Percentiles rank a stretch among this genome's conserved stretches.
These are phyloP conservation scores for Ophiostoma sp. DNA, from an alignment of 2,329 filamentous ascomycete genomes.

Conservation along the genomic window DNA sequence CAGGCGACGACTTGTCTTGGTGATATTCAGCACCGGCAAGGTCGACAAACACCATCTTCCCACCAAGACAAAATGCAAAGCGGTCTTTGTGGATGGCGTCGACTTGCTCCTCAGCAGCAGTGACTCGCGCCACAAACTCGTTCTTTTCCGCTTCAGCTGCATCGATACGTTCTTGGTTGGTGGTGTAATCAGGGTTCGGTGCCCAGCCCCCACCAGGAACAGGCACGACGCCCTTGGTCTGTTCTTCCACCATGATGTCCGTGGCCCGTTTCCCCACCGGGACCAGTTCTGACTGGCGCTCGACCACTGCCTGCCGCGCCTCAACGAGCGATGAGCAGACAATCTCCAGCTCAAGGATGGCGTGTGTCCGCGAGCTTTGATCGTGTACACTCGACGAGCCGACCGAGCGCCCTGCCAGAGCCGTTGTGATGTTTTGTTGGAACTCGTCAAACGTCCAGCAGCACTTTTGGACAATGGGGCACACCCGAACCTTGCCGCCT, in stretches of 20 bases:
- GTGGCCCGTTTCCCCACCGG: constrained; percentile 11
- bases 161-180: not conserved
- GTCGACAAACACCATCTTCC: constrained; percentile 9
- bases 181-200: not conserved
- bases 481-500: not conserved
- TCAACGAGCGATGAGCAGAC: constrained; percentile 7
- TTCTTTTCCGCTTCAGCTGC: not conserved
- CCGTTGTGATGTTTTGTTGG: not conserved
- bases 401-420: not conserved
- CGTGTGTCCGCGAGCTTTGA: constrained; percentile 10
- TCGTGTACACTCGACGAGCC: constrained; percentile 14
- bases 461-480: not conserved
- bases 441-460: not conserved
- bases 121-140: not conserved
- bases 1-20: not conserved
- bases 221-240: not conserved
- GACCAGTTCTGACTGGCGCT: constrained; percentile 11
- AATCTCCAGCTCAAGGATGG: constrained; percentile 15
- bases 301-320: constrained; percentile 5
- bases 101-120: not conserved
- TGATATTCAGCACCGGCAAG: not conserved
- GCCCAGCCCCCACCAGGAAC: not conserved
- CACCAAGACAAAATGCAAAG: not conserved
- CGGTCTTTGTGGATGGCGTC: not conserved
- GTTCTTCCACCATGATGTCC: not conserved